Percentiles rank a stretch among this genome's conserved stretches.
These are phyloP conservation scores for Sporisorium graminicola DNA, from an alignment of 1,284 basidiomycete species.

Conservation along the genomic window DNA sequence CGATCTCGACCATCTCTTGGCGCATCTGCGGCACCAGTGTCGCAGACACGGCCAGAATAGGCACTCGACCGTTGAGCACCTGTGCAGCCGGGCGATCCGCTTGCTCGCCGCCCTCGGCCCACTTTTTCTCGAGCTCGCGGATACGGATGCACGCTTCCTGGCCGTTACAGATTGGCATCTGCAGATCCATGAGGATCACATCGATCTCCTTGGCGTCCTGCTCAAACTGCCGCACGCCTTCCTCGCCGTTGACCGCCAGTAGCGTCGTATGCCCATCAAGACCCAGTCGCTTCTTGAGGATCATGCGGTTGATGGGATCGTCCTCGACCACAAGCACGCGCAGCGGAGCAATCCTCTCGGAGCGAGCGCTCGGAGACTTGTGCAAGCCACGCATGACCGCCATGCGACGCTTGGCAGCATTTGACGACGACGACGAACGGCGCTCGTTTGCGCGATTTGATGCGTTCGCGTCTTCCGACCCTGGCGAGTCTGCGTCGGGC, in stretches of 20 bases:
- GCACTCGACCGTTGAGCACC: conserved; percentile 78
- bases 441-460: conserved; percentile 18
- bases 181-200: conserved; percentile 85
- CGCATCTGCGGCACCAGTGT: conserved; percentile 79
- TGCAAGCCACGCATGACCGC: conserved; percentile 43
- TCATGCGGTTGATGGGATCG: conserved; percentile 81
- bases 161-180: conserved; percentile 87
- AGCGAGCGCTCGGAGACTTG: conserved; percentile 21
- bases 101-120: conserved; percentile 24
- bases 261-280: conserved; percentile 79
- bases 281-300: conserved; percentile 79
- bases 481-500: conserved; percentile 18
- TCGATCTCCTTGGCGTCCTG: conserved; percentile 78
- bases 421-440: conserved; percentile 34
- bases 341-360: conserved; percentile 46
- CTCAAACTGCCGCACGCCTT: conserved; percentile 77
- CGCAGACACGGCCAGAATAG: conserved; percentile 86
- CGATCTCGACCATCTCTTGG: conserved; percentile 74
- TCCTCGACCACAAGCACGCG: conserved; percentile 70
- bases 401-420: conserved; percentile 31
- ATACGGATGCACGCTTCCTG: conserved; percentile 80
- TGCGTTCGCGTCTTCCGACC: conserved; percentile 12
- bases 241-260: conserved; percentile 81
- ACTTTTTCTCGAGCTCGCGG: conserved; percentile 47
- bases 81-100: conserved; percentile 67